Conservation (phyloP, 805 yeast genomes). For the Ogataea allantospora region DNA sequence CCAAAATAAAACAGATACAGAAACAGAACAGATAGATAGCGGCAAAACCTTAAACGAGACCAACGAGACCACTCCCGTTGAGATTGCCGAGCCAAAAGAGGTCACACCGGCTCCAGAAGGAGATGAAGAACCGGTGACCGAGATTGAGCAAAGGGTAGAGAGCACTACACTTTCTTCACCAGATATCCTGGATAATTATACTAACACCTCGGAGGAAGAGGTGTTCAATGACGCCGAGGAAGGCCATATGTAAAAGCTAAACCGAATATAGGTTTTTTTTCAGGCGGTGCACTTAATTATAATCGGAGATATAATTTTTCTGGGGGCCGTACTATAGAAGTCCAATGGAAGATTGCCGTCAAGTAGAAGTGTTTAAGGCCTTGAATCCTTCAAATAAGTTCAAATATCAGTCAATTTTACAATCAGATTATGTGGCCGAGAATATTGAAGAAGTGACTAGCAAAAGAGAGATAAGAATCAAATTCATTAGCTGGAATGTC, state of each 20-base stretch:
- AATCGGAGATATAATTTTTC: background rate
- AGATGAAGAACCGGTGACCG: background rate
- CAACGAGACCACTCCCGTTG: background rate
- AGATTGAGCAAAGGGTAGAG: background rate
- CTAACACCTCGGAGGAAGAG: conserved; percentile 20
- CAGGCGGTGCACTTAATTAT: conserved; percentile 6
- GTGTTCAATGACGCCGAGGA: conserved; percentile 29
- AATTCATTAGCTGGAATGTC: conserved; percentile 41
- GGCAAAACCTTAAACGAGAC: background rate
- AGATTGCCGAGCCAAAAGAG: conserved; percentile 1
- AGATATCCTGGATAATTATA: conserved; percentile 15
- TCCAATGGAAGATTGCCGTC: conserved; percentile 11
- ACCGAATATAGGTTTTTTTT: no score
- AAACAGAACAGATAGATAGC: background rate
- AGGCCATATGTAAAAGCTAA: conserved; percentile 6
- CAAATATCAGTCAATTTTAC: conserved; percentile 20
- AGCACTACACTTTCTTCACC: background rate
- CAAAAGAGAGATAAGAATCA: conserved; percentile 18
- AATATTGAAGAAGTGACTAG: conserved; percentile 4
- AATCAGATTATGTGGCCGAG: conserved; percentile 20
- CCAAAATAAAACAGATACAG: background rate
- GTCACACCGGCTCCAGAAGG: conserved; percentile 6
- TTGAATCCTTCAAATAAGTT: conserved; percentile 31
- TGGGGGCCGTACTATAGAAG: conserved; percentile 3
- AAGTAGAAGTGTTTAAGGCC: conserved; percentile 18